These are phyloP conservation scores for Phallus indusiatus DNA, from an alignment of 768 basidiomycete genomes.

Conservation along the genomic window DNA sequence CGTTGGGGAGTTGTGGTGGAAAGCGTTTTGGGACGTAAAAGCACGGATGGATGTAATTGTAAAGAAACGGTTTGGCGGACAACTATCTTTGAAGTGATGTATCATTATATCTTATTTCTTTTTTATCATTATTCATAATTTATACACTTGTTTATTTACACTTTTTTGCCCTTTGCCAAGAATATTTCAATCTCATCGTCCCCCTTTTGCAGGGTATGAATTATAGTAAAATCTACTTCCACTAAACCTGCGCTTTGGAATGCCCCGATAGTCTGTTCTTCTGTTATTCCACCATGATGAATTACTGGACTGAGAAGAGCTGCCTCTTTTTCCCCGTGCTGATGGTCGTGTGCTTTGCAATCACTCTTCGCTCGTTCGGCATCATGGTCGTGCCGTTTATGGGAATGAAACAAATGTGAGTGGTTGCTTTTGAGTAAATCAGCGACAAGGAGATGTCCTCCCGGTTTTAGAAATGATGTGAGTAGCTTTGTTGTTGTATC, in stretches of 20 bases:
- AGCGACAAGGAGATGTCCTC: conserved; percentile 48
- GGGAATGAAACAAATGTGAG: conserved; percentile 18
- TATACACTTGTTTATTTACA: not conserved
- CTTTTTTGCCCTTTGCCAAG: conserved; percentile 40
- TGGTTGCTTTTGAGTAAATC: conserved; percentile 37
- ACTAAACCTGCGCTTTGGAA: conserved; percentile 48
- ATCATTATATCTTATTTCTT: not conserved
- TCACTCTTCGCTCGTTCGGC: not conserved
- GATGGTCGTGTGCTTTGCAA: too few species aligned
- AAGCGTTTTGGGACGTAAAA: conserved; percentile 62
- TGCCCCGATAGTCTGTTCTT: conserved; percentile 35
- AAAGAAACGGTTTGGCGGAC: conserved; percentile 63
- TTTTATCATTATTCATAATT: conserved; percentile 10
- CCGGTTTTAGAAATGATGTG: conserved; percentile 49
- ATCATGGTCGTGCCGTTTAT: not conserved
- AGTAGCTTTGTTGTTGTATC: conserved; percentile 41
- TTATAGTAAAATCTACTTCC: conserved; percentile 29
- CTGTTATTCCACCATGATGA: conserved; percentile 44
- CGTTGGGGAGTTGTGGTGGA: conserved; percentile 70
- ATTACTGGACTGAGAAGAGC: conserved; percentile 29
- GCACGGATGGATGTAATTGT: conserved; percentile 54
- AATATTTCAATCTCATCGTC: conserved; percentile 38
- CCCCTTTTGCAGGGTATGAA: conserved; percentile 8
- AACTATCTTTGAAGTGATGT: conserved; percentile 46
- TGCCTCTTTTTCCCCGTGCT: not conserved